Percentiles rank a stretch among this genome's conserved stretches.
Evolutionary conservation across 371 early-diverging fungal species (phyloP).

Genomic region (Nematocida sp.): DNA sequence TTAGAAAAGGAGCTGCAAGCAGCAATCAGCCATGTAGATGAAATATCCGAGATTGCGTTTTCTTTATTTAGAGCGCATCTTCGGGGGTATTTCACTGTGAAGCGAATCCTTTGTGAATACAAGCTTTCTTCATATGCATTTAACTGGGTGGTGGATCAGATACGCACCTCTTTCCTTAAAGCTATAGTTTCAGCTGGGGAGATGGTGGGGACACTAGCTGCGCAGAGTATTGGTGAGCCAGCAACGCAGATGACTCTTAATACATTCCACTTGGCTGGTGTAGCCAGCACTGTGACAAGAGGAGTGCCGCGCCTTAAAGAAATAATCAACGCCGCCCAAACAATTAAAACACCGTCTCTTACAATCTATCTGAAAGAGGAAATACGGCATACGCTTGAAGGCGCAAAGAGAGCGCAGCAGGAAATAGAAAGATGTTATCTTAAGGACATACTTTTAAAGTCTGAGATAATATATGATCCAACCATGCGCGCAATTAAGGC

Average conservation of each 20-base stretch:
- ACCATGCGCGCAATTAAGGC: conserved; percentile 77
- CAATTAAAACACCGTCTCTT: conserved; percentile 90
- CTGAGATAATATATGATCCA: conserved; percentile 95
- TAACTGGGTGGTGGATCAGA: conserved; percentile 87
- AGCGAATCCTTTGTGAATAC: conserved; percentile 46
- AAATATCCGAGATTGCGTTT: conserved; percentile 35
- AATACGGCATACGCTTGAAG: conserved; percentile 76
- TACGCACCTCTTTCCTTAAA: conserved; percentile 80
- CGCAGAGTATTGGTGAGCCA: conserved; percentile 98
- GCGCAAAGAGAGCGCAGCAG: conserved; percentile 83
- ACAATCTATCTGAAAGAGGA: conserved; percentile 77
- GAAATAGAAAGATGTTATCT: conserved; percentile 86
- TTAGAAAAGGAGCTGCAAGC: conserved; percentile 31
- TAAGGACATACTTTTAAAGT: conserved; percentile 76
- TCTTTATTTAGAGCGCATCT: conserved; percentile 41
- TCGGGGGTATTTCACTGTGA: conserved; percentile 41
- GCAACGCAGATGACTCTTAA: conserved; percentile 99
- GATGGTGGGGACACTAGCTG: conserved; percentile 98
- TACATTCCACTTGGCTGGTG: conserved; percentile 99
- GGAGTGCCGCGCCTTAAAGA: conserved; percentile 99
- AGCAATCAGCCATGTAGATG: conserved; percentile 31
- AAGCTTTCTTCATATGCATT: conserved; percentile 71
- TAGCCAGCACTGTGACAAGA: conserved; percentile 89
- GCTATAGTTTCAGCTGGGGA: conserved; percentile 89
- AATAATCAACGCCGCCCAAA: conserved; percentile 94